phyloP scores from a whole-genome alignment of 176 grass and related monocot genomes.

The Poa pratensis region DNA sequence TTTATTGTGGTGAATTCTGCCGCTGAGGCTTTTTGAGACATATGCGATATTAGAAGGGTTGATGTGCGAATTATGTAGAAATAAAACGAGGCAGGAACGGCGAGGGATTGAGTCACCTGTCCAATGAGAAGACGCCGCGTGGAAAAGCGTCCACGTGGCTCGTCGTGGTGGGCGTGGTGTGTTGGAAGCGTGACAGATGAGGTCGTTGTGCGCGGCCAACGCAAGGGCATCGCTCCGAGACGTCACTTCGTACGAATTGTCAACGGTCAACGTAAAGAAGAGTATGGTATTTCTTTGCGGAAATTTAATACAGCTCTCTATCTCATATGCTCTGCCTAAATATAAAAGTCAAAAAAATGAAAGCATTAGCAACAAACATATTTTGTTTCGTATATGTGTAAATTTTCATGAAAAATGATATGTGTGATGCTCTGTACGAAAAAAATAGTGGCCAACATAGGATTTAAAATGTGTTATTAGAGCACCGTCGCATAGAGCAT shows the following conservation, averaged over 20 bases:
- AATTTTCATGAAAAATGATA: too few species aligned
- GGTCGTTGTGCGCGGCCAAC: not conserved
- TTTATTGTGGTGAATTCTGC: not conserved
- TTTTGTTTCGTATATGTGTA: too few species aligned
- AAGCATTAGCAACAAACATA: too few species aligned
- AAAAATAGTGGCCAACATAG: too few species aligned
- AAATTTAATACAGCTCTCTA: too few species aligned
- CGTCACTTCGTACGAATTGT: not conserved
- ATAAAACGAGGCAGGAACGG: constrained; percentile 26
- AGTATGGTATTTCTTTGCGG: too few species aligned
- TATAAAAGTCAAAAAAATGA: too few species aligned
- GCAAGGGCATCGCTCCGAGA: not conserved
- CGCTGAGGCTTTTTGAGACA: not conserved
- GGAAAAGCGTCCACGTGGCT: constrained; percentile 57
- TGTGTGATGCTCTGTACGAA: too few species aligned
- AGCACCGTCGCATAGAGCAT: too few species aligned
- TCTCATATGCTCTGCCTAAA: too few species aligned
- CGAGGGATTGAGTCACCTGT: constrained; percentile 17
- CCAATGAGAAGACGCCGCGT: constrained; percentile 63
- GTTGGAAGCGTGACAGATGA: constrained; percentile 51
- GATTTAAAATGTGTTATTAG: too few species aligned
- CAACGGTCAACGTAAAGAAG: constrained; percentile 16
- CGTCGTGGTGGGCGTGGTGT: constrained; percentile 47
- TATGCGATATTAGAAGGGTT: not conserved
- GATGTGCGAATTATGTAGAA: not conserved